Conservation (phyloP, 768 basidiomycete species). For the Amanita molliuscula region DNA sequence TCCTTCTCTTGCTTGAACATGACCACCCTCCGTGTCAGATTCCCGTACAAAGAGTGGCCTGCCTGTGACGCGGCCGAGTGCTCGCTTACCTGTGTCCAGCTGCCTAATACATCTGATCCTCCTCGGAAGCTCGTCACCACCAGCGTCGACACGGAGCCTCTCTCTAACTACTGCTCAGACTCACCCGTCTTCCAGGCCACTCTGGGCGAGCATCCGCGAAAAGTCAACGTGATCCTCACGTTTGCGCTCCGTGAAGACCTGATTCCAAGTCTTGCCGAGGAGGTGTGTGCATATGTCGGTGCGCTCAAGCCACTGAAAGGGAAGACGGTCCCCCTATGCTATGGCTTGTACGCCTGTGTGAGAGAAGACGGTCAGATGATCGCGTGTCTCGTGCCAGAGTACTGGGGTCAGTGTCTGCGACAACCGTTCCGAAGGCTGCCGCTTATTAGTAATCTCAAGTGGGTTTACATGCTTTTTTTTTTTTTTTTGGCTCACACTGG, state of each 20-base stretch:
- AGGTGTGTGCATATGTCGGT: conserved; percentile 22
- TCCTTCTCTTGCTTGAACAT: conserved; percentile 6
- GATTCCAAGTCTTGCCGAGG: conserved; percentile 21
- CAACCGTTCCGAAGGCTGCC: conserved; percentile 19
- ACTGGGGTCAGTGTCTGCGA: conserved; percentile 24
- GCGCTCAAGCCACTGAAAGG: conserved; percentile 23
- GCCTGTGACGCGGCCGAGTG: conserved; percentile 25
- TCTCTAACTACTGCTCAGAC: conserved; percentile 25
- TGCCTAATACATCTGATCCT: conserved; percentile 5
- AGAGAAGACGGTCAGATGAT: conserved; percentile 22
- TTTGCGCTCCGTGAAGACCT: conserved; percentile 30
- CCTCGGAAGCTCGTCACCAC: conserved; percentile 14
- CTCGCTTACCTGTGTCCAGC: no score
- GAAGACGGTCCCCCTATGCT: conserved; percentile 19
- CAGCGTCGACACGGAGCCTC: conserved; percentile 19
- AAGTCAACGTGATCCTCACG: conserved; percentile 19
- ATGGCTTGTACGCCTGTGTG: conserved; percentile 23
- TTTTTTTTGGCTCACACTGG: conserved; percentile 2
- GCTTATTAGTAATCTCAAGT: conserved; percentile 23
- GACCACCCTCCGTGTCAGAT: conserved; percentile 21
- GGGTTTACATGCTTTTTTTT: conserved; percentile 8
- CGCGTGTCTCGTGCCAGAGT: conserved; percentile 26
- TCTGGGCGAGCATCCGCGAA: conserved; percentile 9
- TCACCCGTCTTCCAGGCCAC: conserved; percentile 26
- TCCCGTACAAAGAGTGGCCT: conserved; percentile 22